These are phyloP conservation scores for Grigorovia humatica DNA, from an alignment of 805 yeast genomes.

Conservation along the genomic window DNA sequence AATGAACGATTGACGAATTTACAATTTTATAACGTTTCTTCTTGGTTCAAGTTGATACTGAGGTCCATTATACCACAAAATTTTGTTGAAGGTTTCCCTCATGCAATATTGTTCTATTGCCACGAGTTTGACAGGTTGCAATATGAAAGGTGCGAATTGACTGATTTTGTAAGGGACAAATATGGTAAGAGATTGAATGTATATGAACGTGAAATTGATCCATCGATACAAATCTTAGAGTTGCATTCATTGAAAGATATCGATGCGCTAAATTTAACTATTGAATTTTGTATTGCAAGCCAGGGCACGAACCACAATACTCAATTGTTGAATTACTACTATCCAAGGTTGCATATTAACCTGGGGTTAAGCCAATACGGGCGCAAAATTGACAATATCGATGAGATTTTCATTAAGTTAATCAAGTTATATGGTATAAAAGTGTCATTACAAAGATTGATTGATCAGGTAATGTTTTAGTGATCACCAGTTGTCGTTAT, in stretches of 20 bases:
- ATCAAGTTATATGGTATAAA: slow-evolving; percentile 18
- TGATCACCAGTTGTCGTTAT: background rate
- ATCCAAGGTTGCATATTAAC: slow-evolving; percentile 2
- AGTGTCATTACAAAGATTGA: slow-evolving; percentile 10
- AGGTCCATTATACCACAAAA: slow-evolving; percentile 3
- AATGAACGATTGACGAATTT: background rate
- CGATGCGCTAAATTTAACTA: background rate
- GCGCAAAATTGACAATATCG: background rate
- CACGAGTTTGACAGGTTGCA: slow-evolving; percentile 17
- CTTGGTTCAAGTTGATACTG: slow-evolving; percentile 4
- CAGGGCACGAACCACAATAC: background rate
- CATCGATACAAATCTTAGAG: background rate
- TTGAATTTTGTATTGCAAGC: background rate
- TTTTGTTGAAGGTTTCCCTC: background rate
- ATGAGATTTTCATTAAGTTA: slow-evolving; percentile 10
- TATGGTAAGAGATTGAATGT: background rate
- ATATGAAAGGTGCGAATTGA: slow-evolving; percentile 6
- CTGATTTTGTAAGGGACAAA: slow-evolving; percentile 1
- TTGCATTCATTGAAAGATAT: background rate
- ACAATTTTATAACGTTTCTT: slow-evolving; percentile 1
- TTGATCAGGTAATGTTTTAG: background rate
- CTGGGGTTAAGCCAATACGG: background rate
- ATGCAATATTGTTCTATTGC: slow-evolving; percentile 14
- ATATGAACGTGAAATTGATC: background rate
- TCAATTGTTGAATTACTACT: background rate